Evolutionary conservation across 805 yeast species (phyloP), one percentile per base, ranked within the genome.

Genomic region (Candida oleophila): DNA sequence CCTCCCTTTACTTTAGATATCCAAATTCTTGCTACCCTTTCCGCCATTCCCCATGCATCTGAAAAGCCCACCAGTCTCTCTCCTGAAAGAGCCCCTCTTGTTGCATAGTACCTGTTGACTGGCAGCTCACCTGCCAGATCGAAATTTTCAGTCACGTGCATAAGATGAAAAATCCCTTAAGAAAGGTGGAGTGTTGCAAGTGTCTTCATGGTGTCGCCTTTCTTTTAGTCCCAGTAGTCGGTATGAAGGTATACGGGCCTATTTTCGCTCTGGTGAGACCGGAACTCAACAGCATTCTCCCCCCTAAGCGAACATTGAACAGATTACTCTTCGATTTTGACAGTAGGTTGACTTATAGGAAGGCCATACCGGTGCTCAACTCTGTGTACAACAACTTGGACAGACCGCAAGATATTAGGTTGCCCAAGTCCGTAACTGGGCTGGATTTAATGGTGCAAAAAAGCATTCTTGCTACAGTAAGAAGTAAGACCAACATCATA

Each of bases 361-460:
- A 80, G 56, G 72, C 82, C 25, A 57, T 81, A 37, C 83, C 85
- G 1, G 73, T 80, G 0, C 73, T 80, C 46, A 73, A 77, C 51
- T 48, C 73, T 0, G 61, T 86, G 2, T 86, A 86, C 56, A 62
- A 70, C 12, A 58, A 67, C 22, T 49, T 81, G 36, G 81, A 74
- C 45, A 49, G 55, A n/a, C 77, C 77, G 1, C 60, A 62, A 0
- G 52, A 55, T 1, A 64, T 68, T 19, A 49, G 45, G 22, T 52
- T 78, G 3, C 88, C 89, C 1, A 48, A 53, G 0, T 77, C 73
- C 44, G 69, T 82, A 34, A 62, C 58, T 9, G 81, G 86, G 0
- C 62, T 69, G 1, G 91, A 87, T 51, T 67, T 89, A 46, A 78
- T 88, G 80, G 60, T 76, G 2, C 81, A 88, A 69, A 88, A 87